phyloP scores from a whole-genome alignment of 78 protist species.

The Dictyostelium citrinum region DNA sequence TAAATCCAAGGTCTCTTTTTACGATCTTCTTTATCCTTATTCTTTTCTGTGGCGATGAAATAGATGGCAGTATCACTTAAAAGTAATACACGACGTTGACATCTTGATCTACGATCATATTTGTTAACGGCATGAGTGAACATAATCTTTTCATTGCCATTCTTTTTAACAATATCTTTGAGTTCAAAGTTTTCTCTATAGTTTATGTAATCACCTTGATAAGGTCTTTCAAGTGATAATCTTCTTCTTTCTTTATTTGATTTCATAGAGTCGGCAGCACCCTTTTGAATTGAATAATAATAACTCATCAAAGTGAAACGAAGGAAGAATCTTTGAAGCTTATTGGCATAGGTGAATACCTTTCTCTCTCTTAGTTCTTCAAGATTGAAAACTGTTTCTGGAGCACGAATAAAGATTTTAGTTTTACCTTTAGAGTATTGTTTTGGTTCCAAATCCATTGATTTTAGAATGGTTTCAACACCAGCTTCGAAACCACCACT shows the following conservation, averaged over 20 bases:
- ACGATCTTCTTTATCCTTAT: slow-evolving; percentile 78
- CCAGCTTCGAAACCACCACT: slow-evolving; percentile 60
- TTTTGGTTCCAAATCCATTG: slow-evolving; percentile 61
- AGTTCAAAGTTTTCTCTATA: slow-evolving; percentile 78
- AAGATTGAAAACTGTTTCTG: slow-evolving; percentile 82
- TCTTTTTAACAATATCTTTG: slow-evolving; percentile 59
- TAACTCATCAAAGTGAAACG: slow-evolving; percentile 66
- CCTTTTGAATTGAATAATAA: slow-evolving; percentile 67
- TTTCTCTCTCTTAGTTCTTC: slow-evolving; percentile 82
- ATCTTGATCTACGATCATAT: slow-evolving; percentile 44
- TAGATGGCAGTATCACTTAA: slow-evolving; percentile 67
- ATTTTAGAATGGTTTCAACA: slow-evolving; percentile 35
- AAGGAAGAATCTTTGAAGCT: slow-evolving; percentile 77
- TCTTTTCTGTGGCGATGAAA: slow-evolving; percentile 80
- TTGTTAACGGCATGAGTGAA: slow-evolving; percentile 64
- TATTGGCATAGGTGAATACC: slow-evolving; percentile 82
- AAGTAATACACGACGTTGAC: slow-evolving; percentile 52
- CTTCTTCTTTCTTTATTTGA: slow-evolving; percentile 76
- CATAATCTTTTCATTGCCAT: slow-evolving; percentile 67
- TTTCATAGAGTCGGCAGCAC: slow-evolving; percentile 46
- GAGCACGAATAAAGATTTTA: slow-evolving; percentile 88
- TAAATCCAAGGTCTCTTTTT: slow-evolving; percentile 81
- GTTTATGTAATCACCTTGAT: slow-evolving; percentile 78
- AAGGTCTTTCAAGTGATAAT: slow-evolving; percentile 65
- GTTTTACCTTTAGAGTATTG: slow-evolving; percentile 83